Base-by-base conservation (phyloP, 768 basidiomycete species). In the Imleria badia region DNA sequence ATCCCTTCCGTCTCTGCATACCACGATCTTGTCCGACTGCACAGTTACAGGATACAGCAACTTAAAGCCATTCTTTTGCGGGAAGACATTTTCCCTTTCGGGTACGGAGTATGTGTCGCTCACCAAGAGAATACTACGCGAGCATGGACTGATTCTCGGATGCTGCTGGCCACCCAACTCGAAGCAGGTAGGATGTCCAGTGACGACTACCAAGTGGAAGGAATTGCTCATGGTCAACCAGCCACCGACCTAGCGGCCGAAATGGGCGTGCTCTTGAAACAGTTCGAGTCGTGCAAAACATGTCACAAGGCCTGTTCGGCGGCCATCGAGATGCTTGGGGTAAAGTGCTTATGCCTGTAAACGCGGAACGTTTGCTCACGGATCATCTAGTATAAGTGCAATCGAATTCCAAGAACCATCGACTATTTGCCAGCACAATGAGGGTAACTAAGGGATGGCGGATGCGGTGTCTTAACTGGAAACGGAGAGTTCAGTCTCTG, bases 1-100 rank as follows among this genome's bases (percentile, higher is more conserved):
- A 78, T 89, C 31, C 82, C 85, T 30, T 78, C 72, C n/a, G 79
- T 81, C 26, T 65, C 77, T 39, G 83, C 85, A 13, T 87, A 87
- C 61, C 87, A 90, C 61, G 75, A 79, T 56, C 72, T 90, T 26
- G 75, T 83, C 42, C 77, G 75, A 29, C 70, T 90, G 52, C 87
- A 89, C 57, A 75, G 77, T 49, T 69, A 77, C 54, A 80, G 87
- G 47, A 76, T 82, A 33, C 76, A 78, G 63, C 72, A 74, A 23
- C 66, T 89, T 45, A 77, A 78, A 43, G 74, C 76, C 26, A 69
- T 83, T 7, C 64, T 88, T 17, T 64, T 82, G 36, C 75, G 72
- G 20, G 85, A 88, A 62, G 80, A 84, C 33, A 75, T 89, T 42
- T 90, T 89, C 62, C 87, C 87, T 19, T 83, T 86, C 67, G 85